phyloP scores from a whole-genome alignment of 1,139 yeast genomes.

The Protomyces pachydermus region DNA sequence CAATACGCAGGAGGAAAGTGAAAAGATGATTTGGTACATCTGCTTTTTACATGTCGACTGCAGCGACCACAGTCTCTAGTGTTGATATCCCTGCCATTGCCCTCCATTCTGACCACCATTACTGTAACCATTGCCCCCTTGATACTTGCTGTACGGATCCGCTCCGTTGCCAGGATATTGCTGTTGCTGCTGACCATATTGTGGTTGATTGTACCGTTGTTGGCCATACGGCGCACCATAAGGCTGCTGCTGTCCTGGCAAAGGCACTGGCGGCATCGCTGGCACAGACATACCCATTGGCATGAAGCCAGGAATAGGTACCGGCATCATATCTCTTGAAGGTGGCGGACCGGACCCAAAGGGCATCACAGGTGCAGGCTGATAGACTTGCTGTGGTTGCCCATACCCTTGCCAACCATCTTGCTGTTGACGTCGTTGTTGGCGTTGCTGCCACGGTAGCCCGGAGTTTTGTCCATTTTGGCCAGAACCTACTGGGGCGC shows the following conservation, averaged over 20 bases:
- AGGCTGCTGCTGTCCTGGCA: neutral
- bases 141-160: constrained; percentile 12
- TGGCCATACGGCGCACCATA: neutral
- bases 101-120: neutral
- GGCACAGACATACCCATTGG: neutral
- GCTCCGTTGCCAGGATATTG: neutral
- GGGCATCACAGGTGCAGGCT: constrained; percentile 5
- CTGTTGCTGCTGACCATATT: neutral
- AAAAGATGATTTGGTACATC: neutral
- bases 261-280: neutral
- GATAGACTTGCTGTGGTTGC: neutral
- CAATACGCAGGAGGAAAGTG: too few relatives aligned
- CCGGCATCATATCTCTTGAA: constrained; percentile 9
- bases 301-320: constrained; percentile 14
- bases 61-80: neutral
- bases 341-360: constrained; percentile 20
- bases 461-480: neutral
- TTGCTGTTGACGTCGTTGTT: neutral
- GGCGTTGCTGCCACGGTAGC: constrained; percentile 15
- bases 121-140: constrained; percentile 6
- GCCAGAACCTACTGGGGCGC: neutral
- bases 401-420: constrained; percentile 18
- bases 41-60: neutral
- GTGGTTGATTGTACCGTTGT: neutral
- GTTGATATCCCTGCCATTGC: constrained; percentile 17